Evolutionary conservation across 768 basidiomycete species (phyloP).

Genomic region (Tephrocybe sp.): DNA sequence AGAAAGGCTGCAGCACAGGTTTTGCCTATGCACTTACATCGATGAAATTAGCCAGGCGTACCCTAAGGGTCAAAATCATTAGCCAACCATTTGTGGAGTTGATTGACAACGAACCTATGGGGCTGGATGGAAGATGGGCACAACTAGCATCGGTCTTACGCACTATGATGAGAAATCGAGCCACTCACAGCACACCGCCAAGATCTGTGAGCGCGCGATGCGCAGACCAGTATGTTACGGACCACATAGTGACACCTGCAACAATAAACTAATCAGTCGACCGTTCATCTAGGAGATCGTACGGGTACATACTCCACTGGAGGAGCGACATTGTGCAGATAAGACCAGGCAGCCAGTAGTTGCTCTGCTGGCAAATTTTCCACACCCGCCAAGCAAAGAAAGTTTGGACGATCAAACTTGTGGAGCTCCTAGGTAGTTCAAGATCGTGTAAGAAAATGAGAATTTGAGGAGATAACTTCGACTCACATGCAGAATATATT

Average conservation of each 20-base stretch:
- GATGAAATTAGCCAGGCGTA: slow-evolving; percentile 4
- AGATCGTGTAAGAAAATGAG: not conserved
- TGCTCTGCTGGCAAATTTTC: slow-evolving; percentile 5
- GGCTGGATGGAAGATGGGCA: too few relatives aligned
- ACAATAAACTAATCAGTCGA: not conserved
- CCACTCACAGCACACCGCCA: slow-evolving; percentile 3
- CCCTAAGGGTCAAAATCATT: too few relatives aligned
- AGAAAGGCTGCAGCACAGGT: too few relatives aligned
- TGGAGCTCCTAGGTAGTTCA: not conserved
- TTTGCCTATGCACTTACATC: not conserved
- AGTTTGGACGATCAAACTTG: not conserved
- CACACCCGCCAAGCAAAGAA: slow-evolving; percentile 7
- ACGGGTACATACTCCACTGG: not conserved
- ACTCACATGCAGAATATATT: slow-evolving; percentile 6
- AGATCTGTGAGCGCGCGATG: not conserved
- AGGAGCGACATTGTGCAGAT: not conserved
- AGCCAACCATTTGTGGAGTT: too few relatives aligned
- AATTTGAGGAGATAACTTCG: not conserved
- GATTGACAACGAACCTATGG: too few relatives aligned
- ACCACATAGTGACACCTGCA: not conserved
- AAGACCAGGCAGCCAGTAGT: not conserved
- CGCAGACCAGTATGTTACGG: slow-evolving; percentile 1
- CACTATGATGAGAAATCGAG: not conserved
- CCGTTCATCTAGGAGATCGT: too few relatives aligned
- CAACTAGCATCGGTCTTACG: not conserved